Percentiles rank a stretch among this genome's conserved stretches.
Conservation (phyloP, 345 rosid species). For the Zanthoxylum bungeanum region DNA sequence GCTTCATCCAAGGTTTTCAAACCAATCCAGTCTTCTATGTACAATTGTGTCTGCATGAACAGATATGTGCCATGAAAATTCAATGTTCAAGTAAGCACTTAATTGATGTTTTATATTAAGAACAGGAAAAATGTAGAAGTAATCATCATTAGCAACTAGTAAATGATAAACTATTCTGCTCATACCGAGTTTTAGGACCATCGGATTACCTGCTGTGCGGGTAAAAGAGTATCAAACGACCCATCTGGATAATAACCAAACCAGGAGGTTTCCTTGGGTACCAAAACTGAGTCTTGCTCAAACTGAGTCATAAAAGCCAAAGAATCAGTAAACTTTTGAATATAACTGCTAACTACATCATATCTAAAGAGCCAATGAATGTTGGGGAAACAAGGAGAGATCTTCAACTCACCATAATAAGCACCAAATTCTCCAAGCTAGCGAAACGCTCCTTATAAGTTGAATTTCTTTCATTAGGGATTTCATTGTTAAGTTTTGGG, state of each 20-base stretch:
- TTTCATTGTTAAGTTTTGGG: conserved; percentile 67
- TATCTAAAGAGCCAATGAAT: not conserved
- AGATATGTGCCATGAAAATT: no score
- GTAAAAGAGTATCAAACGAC: conserved; percentile 45
- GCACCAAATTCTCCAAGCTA: conserved; percentile 66
- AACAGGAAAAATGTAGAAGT: not conserved
- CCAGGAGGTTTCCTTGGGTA: conserved; percentile 84
- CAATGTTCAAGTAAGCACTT: not conserved
- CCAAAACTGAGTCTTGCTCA: conserved; percentile 67
- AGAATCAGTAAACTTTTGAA: not conserved
- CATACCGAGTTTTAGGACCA: no score
- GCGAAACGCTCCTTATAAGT: conserved; percentile 68
- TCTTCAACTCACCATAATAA: conserved; percentile 56
- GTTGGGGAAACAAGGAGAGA: not conserved
- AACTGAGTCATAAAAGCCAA: conserved; percentile 41
- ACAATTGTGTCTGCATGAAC: conserved; percentile 49
- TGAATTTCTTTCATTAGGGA: conserved; percentile 37
- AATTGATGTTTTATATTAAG: not conserved
- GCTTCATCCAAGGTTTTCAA: conserved; percentile 65
- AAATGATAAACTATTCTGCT: not conserved
- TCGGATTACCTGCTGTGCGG: conserved; percentile 54
- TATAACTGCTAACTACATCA: not conserved
- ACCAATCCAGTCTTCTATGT: conserved; percentile 75
- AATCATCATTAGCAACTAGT: not conserved
- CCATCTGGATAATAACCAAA: conserved; percentile 87